Evolutionary conservation across 2,329 filamentous ascomycete species (phyloP), one percentile per base, ranked within the genome.

Genomic region (Fusarium nygamai): DNA sequence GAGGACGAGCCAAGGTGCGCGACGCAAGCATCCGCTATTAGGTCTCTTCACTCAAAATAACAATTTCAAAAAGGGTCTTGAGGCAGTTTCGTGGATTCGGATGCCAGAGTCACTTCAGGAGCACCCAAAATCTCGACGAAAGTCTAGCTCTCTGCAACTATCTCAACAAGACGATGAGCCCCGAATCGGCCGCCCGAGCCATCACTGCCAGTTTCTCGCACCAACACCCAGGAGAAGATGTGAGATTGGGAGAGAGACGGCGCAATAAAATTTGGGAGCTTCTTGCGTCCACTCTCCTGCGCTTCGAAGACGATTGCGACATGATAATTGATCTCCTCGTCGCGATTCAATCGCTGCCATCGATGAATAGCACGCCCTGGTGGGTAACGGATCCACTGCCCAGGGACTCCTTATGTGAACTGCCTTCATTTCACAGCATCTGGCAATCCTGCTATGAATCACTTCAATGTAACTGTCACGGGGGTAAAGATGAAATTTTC

Each of bases 371-470:
- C 0, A 4, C 22, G 6, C 10, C 33, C 20, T 73, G 71, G 70
- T 53, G 29, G n/a, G 20, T 10, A n/a, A 22, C 50, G 6, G 13
- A 27, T 16, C 17, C 33, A 36, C 13, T 4, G n/a, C 13, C 19
- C 13, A 53, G 33, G 13, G n/a, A 53, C 13, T 27, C 50, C 13
- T 10, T 53, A n/a, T 36, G 31, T 16, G n/a, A 36, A 33, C n/a
- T 73, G 0, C 43, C 29, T 0, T 10, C 0, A 0, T 73, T 73
- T 17, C 0, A 7, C 3, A 6, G 0, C 1, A 0, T 6, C 0
- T 64, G 29, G 29, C 33, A 41, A 14, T 0, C 0, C 4, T 29
- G 17, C 6, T 65, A 46, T 19, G 9, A 29, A 22, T 9, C 16
- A 1, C n/a, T 29, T 29, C 31, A 11, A 4, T 27, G 19, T 33